Evolutionary conservation across 163 green algal species (phyloP), one percentile per base, ranked within the genome.

Genomic region (Scenedesmus sp.): DNA sequence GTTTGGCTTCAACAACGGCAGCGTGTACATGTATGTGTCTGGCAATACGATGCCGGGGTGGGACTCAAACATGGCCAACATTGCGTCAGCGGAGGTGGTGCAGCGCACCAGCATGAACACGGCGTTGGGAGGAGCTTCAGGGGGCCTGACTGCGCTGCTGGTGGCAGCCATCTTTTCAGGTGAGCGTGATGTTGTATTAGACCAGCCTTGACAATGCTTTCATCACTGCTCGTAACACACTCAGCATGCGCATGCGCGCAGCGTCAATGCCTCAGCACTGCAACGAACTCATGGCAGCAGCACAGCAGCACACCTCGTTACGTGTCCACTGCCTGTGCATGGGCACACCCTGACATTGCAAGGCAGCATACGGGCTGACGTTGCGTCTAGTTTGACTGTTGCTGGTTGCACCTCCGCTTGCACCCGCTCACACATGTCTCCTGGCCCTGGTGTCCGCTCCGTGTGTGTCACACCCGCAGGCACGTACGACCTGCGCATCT

Each of bases 1-100:
- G 87, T 92, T 92, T 87, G 94, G 94, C 12, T 96, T 96, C 91
- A 96, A 96, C 89, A 94, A 85, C 85, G 94, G 94, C 77, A 93
- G 88, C 54, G 85, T 92, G 18, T 96, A 96, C 84, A 76, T 94
- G 55, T 95, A 94, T 67, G 77, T 84, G 16, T 83, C 64, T 3
- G 85, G 85, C 52, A 34, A 26, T 2, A 10, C 64, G 34, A n/a
- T 18, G 26, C 52, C 76, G 26, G 85, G 26, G 20, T 23, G 59
- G 6, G 6, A 46, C 6, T 57, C 54, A 1, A 66, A n/a, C 56
- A 55, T 86, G 87, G 73, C 87, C 10, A 79, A 77, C 81, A 55
- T 46, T 1, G 23, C 74, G n/a, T 86, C 59, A 23, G 87, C 87
- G 6, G 87, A 91, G 87, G 70, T 91, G 26, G 92, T 93, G 26